Evolutionary conservation across 352 stramenopile species (phyloP).

Genomic region (Pythium rishiriense): DNA sequence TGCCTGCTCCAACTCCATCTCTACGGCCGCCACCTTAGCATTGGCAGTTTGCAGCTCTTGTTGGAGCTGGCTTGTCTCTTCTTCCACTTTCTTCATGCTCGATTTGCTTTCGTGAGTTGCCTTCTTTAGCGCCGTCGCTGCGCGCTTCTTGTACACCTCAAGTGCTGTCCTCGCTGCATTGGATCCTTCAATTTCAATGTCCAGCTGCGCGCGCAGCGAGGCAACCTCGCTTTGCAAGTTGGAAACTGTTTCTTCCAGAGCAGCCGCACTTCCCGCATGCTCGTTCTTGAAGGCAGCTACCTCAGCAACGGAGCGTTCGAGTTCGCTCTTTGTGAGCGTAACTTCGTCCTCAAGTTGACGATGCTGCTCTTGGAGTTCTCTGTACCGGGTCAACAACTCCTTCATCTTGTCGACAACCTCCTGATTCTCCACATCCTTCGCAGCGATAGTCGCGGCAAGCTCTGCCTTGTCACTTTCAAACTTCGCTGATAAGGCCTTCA

Average conservation of each 20-base stretch:
- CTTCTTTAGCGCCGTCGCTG: slow-evolving; percentile 76
- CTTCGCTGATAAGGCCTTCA: background rate
- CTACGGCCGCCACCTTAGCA: slow-evolving; percentile 27
- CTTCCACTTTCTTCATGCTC: slow-evolving; percentile 50
- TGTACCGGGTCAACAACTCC: slow-evolving; percentile 31
- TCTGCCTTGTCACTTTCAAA: slow-evolving; percentile 27
- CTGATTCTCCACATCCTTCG: slow-evolving; percentile 34
- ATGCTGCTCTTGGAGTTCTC: slow-evolving; percentile 34
- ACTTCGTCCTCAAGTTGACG: slow-evolving; percentile 17
- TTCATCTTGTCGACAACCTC: slow-evolving; percentile 35
- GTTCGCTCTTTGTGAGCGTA: slow-evolving; percentile 1
- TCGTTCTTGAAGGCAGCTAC: slow-evolving; percentile 11
- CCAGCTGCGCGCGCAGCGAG: slow-evolving; percentile 32
- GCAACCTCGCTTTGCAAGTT: slow-evolving; percentile 18
- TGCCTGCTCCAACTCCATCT: slow-evolving; percentile 15
- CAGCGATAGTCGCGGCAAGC: slow-evolving; percentile 16
- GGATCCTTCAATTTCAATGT: slow-evolving; percentile 53
- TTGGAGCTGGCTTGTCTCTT: slow-evolving; percentile 48
- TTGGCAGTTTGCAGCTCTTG: slow-evolving; percentile 44
- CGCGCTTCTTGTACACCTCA: slow-evolving; percentile 81
- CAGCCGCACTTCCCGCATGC: slow-evolving; percentile 5
- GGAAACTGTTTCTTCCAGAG: slow-evolving; percentile 3
- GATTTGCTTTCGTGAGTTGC: slow-evolving; percentile 62
- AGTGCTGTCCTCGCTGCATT: slow-evolving; percentile 53
- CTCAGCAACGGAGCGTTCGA: slow-evolving; percentile 5